Percentiles rank a stretch among this genome's conserved stretches.
Evolutionary conservation across 768 basidiomycete genomes (phyloP).

Genomic region (Collybia sp.): DNA sequence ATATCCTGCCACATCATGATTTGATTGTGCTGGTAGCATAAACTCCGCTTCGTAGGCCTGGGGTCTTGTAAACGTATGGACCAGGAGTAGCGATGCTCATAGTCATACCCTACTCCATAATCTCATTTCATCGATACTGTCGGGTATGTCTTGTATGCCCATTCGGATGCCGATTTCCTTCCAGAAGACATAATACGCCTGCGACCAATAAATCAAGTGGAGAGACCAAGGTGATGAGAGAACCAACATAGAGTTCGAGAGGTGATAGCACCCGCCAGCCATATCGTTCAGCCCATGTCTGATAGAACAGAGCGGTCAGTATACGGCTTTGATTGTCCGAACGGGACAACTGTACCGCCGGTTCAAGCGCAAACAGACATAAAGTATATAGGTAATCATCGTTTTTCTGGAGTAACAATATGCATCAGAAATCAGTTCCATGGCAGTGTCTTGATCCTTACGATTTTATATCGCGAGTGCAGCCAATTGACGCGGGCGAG

Average conservation of each 20-base stretch:
- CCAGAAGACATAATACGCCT: conserved; percentile 42
- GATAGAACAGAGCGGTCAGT: background rate
- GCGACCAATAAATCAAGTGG: background rate
- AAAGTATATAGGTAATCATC: conserved; percentile 40
- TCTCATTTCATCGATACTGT: conserved; percentile 27
- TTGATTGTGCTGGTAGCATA: conserved; percentile 38
- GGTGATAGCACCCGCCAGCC: conserved; percentile 41
- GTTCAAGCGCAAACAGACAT: conserved; percentile 31
- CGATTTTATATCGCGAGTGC: conserved; percentile 37
- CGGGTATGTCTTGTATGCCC: conserved; percentile 43
- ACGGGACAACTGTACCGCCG: conserved; percentile 21
- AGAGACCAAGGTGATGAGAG: background rate
- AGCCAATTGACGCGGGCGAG: conserved; percentile 37
- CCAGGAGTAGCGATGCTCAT: background rate
- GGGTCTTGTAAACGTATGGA: background rate
- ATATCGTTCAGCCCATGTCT: conserved; percentile 36
- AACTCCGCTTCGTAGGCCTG: conserved; percentile 36
- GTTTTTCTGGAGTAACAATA: conserved; percentile 23
- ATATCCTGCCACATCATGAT: conserved; percentile 30
- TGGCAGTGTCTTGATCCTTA: conserved; percentile 12
- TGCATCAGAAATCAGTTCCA: background rate
- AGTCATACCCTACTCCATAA: conserved; percentile 31
- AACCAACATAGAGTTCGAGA: conserved; percentile 34
- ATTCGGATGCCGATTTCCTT: conserved; percentile 39
- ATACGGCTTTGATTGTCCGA: background rate